Base-by-base conservation (phyloP, 805 yeast genomes). In the Henningerozyma blattae region DNA sequence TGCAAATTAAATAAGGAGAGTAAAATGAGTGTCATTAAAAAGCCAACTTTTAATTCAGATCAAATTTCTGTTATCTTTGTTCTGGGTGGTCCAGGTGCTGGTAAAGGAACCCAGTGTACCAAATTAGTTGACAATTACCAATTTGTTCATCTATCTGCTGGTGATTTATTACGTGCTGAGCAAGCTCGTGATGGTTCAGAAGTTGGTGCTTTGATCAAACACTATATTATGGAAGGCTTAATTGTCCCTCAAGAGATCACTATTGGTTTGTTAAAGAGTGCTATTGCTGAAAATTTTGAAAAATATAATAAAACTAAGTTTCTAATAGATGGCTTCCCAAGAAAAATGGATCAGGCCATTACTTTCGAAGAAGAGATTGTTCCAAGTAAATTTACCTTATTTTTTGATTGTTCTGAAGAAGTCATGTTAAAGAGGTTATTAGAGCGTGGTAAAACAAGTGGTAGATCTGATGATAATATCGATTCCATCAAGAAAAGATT, bases 31-130 rank as follows among this genome's bases (percentile, higher is more conserved):
- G n/a, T n/a, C n/a, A n/a, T n/a, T n/a, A n/a, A n/a, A n/a, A n/a
- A n/a, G n/a, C n/a, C n/a, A n/a, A n/a, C n/a, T n/a, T n/a, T n/a
- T n/a, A n/a, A n/a, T n/a, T 67, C 69, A 2, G 73, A 75, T 27
- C 77, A 83, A 36, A 75, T 82, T 19, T 74, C 82, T 18, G 94
- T 89, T 4, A 68, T 87, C 18, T 89, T 84, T 56, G 95, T 89
- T 15, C 71, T 89, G 22, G 98, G 98, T 29, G 97, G 97, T 3
- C 97, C 97, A 4, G 97, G 97, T 15, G 83, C 94, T 19, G 97
- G 98, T 29, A 91, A 91, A 55, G 97, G 98, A 37, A 89, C 98
- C 1, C 98, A 89, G 60, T 84, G 96, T 64, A 79, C 77, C 22
- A 82, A 75, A 51, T 67, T 89, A 36, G 96, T 89, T 29, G 60